Percentiles rank a stretch among this genome's conserved stretches.
Conservation (phyloP, 2,329 filamentous ascomycete species). For the Penicillium janthinellum region DNA sequence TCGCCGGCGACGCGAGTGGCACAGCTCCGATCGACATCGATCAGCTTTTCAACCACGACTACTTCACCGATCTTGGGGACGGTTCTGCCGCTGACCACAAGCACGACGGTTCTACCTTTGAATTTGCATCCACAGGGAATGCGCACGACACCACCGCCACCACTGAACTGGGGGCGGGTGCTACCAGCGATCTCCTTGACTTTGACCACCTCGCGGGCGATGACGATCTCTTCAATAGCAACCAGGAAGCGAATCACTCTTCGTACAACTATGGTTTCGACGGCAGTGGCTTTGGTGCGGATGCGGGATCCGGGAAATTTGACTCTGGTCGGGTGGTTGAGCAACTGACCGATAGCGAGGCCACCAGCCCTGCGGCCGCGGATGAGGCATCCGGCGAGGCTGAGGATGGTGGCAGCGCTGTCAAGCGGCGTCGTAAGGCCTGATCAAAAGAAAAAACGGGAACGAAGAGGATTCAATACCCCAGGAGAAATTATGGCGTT, state of each 20-base stretch:
- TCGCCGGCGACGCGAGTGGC: slow-evolving; percentile 51
- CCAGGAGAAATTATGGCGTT: slow-evolving; percentile 4
- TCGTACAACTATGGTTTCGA: slow-evolving; percentile 41
- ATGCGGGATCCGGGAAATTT: slow-evolving; percentile 17
- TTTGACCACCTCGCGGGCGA: slow-evolving; percentile 42
- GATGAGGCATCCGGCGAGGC: slow-evolving; percentile 32
- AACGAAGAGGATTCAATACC: background rate
- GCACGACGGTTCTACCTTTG: slow-evolving; percentile 23
- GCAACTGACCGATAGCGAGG: slow-evolving; percentile 48
- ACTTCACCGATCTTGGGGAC: slow-evolving; percentile 51
- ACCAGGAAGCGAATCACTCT: slow-evolving; percentile 26
- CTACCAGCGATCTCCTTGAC: slow-evolving; percentile 46
- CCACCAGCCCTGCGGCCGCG: slow-evolving; percentile 44
- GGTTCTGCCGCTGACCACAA: slow-evolving; percentile 33
- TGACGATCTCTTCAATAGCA: slow-evolving; percentile 36
- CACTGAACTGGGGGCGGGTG: slow-evolving; percentile 28
- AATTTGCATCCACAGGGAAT: slow-evolving; percentile 18
- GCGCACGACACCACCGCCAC: slow-evolving; percentile 21
- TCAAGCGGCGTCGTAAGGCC: slow-evolving; percentile 38
- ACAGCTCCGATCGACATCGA: slow-evolving; percentile 57
- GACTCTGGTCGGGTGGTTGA: slow-evolving; percentile 43
- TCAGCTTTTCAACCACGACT: slow-evolving; percentile 60
- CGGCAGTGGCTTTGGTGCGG: slow-evolving; percentile 27
- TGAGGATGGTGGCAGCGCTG: slow-evolving; percentile 28
- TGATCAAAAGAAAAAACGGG: slow-evolving; percentile 19